These are phyloP conservation scores for Tieghemostelium lacteum DNA, from an alignment of 78 protist species.

Conservation along the genomic window DNA sequence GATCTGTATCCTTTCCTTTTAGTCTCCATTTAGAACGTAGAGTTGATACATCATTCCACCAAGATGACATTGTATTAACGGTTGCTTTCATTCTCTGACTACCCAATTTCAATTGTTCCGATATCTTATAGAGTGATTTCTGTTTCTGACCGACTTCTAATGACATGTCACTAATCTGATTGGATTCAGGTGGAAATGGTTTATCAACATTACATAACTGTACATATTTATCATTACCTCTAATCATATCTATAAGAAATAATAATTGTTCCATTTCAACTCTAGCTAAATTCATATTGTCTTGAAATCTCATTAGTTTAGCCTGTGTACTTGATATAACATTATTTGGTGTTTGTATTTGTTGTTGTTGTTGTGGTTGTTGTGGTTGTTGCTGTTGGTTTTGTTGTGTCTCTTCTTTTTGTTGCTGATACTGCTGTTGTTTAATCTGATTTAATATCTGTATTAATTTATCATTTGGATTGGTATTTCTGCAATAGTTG, in stretches of 20 bases:
- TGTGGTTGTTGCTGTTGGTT: not conserved
- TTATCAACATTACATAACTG: not conserved
- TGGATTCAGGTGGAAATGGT: not conserved
- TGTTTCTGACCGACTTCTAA: slow-evolving; percentile 5
- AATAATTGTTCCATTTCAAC: slow-evolving; percentile 60
- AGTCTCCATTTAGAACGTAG: slow-evolving; percentile 57
- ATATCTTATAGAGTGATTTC: slow-evolving; percentile 7
- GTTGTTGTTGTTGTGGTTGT: not conserved
- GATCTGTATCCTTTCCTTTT: slow-evolving; percentile 38
- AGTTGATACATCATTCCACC: slow-evolving; percentile 65
- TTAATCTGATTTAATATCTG: not conserved
- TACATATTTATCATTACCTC: not conserved
- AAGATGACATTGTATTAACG: slow-evolving; percentile 6
- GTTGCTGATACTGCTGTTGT: not conserved
- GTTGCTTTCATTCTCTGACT: slow-evolving; percentile 49
- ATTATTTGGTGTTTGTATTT: not conserved
- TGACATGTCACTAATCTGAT: slow-evolving; percentile 10
- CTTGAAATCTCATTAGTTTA: slow-evolving; percentile 45
- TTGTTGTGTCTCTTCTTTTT: not conserved
- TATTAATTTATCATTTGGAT: slow-evolving; percentile 48
- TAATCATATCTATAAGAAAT: slow-evolving; percentile 39
- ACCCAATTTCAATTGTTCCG: slow-evolving; percentile 16
- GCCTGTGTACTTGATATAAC: not conserved
- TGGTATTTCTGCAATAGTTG: slow-evolving; percentile 8
- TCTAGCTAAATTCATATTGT: slow-evolving; percentile 41